Percentiles rank a stretch among this genome's conserved stretches.
Evolutionary conservation across 2,329 filamentous ascomycete species (phyloP).

Genomic region (Fusarium napiforme): DNA sequence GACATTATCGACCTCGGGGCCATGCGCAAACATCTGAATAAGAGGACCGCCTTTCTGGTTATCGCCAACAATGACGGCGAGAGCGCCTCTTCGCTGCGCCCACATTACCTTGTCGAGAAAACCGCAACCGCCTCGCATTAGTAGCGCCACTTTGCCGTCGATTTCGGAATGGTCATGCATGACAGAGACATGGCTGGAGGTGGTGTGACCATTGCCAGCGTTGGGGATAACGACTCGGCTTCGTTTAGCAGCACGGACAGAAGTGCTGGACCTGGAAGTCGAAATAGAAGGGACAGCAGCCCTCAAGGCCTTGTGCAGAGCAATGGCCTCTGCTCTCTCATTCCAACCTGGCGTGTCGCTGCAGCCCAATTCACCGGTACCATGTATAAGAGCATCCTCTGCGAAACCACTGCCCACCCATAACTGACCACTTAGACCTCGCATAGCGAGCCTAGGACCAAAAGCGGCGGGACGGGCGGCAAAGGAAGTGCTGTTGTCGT

Average conservation of each 20-base stretch:
- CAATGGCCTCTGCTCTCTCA: conserved; percentile 64
- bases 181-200: conserved; percentile 80
- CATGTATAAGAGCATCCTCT: conserved; percentile 73
- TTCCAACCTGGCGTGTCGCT: conserved; percentile 94
- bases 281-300: conserved; percentile 38
- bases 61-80: conserved; percentile 93
- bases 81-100: conserved; percentile 89
- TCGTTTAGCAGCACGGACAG: conserved; percentile 44
- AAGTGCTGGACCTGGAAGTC: conserved; percentile 28
- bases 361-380: conserved; percentile 90
- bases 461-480: conserved; percentile 93
- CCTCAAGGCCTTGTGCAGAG: conserved; percentile 55
- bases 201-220: conserved; percentile 47
- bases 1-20: conserved; percentile 88
- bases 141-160: conserved; percentile 87
- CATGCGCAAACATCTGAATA: conserved; percentile 98
- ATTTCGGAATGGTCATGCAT: conserved; percentile 94
- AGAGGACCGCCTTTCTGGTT: conserved; percentile 88
- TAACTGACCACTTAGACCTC: conserved; percentile 86
- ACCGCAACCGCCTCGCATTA: conserved; percentile 93
- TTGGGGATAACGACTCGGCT: conserved; percentile 50
- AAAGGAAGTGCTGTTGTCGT: conserved; percentile 98
- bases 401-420: conserved; percentile 95
- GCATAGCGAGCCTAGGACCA: conserved; percentile 79
- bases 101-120: conserved; percentile 98